Conservation (phyloP, 768 basidiomycete genomes). For the Kondoa subrosea region DNA sequence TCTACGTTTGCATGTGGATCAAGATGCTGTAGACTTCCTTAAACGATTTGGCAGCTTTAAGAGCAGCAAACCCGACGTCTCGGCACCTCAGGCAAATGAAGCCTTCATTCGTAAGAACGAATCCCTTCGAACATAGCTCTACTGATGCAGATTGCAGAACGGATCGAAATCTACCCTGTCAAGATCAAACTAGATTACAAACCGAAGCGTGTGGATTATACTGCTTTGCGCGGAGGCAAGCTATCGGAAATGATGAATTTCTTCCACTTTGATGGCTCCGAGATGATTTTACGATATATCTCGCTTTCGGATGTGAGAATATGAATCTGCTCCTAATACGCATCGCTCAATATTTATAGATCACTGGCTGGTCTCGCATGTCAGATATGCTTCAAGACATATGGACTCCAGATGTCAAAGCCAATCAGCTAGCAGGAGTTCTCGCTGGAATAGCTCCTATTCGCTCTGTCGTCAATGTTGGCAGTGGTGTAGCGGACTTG, state of each 20-base stretch:
- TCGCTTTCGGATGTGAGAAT: conserved; percentile 68
- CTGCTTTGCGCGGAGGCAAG: conserved; percentile 69
- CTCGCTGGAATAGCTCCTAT: conserved; percentile 93
- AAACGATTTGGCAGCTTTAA: conserved; percentile 91
- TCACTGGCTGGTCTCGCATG: conserved; percentile 65
- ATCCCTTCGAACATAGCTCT: background rate
- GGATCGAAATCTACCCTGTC: conserved; percentile 85
- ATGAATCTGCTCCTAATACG: background rate
- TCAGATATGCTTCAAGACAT: conserved; percentile 88
- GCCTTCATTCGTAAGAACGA: background rate
- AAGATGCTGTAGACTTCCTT: conserved; percentile 93
- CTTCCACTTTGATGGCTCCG: conserved; percentile 97
- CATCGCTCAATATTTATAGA: too few relatives aligned
- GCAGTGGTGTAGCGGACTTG: conserved; percentile 88
- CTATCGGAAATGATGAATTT: conserved; percentile 99
- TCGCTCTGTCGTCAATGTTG: conserved; percentile 90
- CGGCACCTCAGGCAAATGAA: background rate
- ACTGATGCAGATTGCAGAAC: conserved; percentile 37
- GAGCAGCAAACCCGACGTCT: conserved; percentile 37
- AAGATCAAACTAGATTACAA: conserved; percentile 96
- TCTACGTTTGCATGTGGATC: conserved; percentile 81
- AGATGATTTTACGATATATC: conserved; percentile 91
- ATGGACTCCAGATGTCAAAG: conserved; percentile 98
- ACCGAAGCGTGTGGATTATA: conserved; percentile 86
- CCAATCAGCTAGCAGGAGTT: conserved; percentile 90